Evolutionary conservation across 331 rosid species (phyloP).

Genomic region (Acacia concinna): DNA sequence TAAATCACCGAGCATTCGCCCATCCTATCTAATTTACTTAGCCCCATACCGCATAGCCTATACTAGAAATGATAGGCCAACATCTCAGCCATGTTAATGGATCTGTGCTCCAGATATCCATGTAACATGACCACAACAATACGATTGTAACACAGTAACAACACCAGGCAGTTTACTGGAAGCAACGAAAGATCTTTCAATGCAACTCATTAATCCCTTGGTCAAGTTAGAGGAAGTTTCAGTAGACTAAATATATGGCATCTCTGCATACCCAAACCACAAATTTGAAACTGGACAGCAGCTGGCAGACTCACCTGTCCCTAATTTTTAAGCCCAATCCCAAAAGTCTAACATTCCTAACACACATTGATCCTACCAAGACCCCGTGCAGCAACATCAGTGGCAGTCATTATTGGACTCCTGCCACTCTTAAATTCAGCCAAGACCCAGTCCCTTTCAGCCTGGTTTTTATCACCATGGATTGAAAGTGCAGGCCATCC

Average conservation of each 20-base stretch:
- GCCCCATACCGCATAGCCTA: conserved; percentile 33
- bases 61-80: conserved; percentile 31
- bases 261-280: conserved; percentile 87
- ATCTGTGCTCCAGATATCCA: conserved; percentile 45
- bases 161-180: conserved; percentile 29
- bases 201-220: conserved; percentile 35
- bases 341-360: conserved; percentile 59
- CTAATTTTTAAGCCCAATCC: conserved; percentile 49
- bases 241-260: conserved; percentile 42
- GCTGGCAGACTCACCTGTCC: conserved; percentile 87
- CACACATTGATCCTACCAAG: conserved; percentile 97
- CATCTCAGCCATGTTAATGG: conserved; percentile 37
- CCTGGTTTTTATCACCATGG: conserved; percentile 97
- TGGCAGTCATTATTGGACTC: conserved; percentile 98
- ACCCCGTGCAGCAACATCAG: conserved; percentile 99
- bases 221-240: conserved; percentile 46
- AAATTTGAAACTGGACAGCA: conserved; percentile 94
- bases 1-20: conserved; percentile 33
- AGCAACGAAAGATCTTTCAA: conserved; percentile 38
- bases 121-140: conserved; percentile 45
- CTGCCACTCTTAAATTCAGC: conserved; percentile 99
- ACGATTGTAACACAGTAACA: conserved; percentile 36
- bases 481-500: conserved; percentile 99
- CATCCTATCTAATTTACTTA: conserved; percentile 27
- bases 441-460: conserved; percentile 98